Evolutionary conservation across 2,329 filamentous ascomycete genomes (phyloP), one percentile per base, ranked within the genome.

Genomic region (Ophiostoma novo-ulmi): DNA sequence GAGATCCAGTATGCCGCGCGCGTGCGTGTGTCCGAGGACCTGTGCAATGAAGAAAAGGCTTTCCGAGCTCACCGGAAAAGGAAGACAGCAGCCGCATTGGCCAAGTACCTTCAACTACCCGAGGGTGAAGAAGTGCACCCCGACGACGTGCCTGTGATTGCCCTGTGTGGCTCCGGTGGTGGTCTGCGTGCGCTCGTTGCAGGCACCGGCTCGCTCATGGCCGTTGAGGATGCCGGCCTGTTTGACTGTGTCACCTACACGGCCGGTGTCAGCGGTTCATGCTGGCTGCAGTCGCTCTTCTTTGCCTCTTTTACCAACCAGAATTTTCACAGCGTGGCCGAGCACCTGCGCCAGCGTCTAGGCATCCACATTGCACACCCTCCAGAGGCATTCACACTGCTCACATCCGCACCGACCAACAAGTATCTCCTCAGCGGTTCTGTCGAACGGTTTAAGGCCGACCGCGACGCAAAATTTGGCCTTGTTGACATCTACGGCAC

Each of bases 191-290:
- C 95, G 1, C 85, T 99, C 52, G 92, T 98, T 22, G 94, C 95
- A 1, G 94, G 94, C 3, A 89, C 93, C 0, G 94, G 94, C 0
- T 97, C 94, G 0, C 89, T 96, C 73, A 83, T 95, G 11, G 94
- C 93, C 3, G 86, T 93, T 0, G 88, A 93, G 72, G 91, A 97
- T 78, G 91, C 91, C 71, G 95, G 95, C 0, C 82, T 99, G 0
- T 96, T 97, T 78, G 94, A 97, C 79, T 98, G 95, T 78, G 86
- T 92, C 13, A 98, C 94, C 1, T 99, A 99, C 77, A 97, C 93
- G 0, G 93, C 94, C 5, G 95, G 95, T 0, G 95, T 99, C 67
- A 97, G 93, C 77, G 95, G 95, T 0, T 96, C 92, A 74, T 98
- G 95, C 79, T 99, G 95, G 95, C 84, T 98, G 6, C 94, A 98